A percentile compares a stretch with the other conserved stretches of the same genome.
phyloP scores from a whole-genome alignment of 306 rosid species.

The Spatholobus suberectus region DNA sequence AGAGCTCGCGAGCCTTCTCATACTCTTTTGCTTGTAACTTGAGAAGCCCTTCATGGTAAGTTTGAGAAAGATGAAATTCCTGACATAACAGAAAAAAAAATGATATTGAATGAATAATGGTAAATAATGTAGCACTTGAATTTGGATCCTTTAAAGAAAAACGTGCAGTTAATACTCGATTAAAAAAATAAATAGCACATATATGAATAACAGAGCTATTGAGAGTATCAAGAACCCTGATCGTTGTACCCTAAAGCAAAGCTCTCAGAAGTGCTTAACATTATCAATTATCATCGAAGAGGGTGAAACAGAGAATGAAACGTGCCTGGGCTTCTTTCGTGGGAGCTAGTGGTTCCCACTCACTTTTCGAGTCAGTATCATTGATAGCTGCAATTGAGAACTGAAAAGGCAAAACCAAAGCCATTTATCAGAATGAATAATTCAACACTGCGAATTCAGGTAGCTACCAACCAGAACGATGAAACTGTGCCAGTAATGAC shows the following conservation, averaged over 20 bases:
- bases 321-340: constrained; percentile 97
- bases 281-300: not conserved
- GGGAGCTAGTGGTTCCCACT: constrained; percentile 96
- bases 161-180: not conserved
- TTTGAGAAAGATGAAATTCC: constrained; percentile 96
- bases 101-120: not conserved
- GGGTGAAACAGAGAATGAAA: constrained; percentile 15
- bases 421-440: not conserved
- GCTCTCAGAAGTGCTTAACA: not conserved
- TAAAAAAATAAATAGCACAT: not conserved
- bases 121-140: constrained; percentile 7
- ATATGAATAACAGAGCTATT: not conserved
- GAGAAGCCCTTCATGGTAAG: constrained; percentile 92
- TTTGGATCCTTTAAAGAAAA: constrained; percentile 6
- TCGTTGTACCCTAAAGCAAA: not conserved
- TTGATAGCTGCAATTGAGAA: constrained; percentile 97
- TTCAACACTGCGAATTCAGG: constrained; percentile 24
- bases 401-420: constrained; percentile 45
- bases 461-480: constrained; percentile 12
- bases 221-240: constrained; percentile 5
- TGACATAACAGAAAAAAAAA: constrained; percentile 42
- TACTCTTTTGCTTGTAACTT: constrained; percentile 86
- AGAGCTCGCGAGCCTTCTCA: constrained; percentile 78
- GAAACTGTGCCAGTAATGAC: not conserved
- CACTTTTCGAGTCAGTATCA: constrained; percentile 75